These are phyloP conservation scores for Russula ochroleuca DNA, from an alignment of 768 basidiomycete genomes.

Conservation along the genomic window DNA sequence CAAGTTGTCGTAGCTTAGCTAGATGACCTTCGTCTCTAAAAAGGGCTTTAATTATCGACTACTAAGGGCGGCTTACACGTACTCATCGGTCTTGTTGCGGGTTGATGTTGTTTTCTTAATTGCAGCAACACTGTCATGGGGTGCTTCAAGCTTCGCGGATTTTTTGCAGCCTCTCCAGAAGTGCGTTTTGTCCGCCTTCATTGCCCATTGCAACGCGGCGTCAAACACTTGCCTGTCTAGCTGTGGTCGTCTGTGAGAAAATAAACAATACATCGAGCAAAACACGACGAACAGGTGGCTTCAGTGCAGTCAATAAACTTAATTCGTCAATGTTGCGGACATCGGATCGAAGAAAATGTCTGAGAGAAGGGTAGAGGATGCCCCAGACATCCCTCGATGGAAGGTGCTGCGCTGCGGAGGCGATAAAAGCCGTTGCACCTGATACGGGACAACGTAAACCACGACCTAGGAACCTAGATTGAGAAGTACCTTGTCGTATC, in stretches of 20 bases:
- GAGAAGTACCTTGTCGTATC: constrained; percentile 81
- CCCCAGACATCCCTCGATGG: constrained; percentile 93
- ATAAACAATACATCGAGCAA: not conserved
- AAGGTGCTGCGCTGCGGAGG: constrained; percentile 77
- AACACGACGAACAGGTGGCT: constrained; percentile 60
- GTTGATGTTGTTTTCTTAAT: constrained; percentile 52
- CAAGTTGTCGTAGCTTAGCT: constrained; percentile 76
- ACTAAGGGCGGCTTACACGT: constrained; percentile 31
- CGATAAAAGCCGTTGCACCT: constrained; percentile 88
- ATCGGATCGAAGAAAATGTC: constrained; percentile 83
- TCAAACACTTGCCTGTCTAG: constrained; percentile 74
- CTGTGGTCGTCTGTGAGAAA: constrained; percentile 31
- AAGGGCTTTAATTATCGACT: constrained; percentile 15
- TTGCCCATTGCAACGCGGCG: constrained; percentile 83
- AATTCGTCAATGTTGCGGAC: constrained; percentile 68
- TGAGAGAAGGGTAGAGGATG: constrained; percentile 87
- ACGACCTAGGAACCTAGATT: not conserved
- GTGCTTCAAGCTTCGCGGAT: constrained; percentile 54
- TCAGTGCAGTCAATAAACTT: constrained; percentile 69
- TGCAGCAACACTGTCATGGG: constrained; percentile 65
- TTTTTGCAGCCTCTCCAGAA: constrained; percentile 70
- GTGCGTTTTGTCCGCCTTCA: constrained; percentile 69
- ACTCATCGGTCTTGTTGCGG: constrained; percentile 74
- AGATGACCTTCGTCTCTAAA: constrained; percentile 74
- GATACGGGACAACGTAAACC: constrained; percentile 8